phyloP scores from a whole-genome alignment of 148 eudicot species.

The Vaccinium macrocarpon region DNA sequence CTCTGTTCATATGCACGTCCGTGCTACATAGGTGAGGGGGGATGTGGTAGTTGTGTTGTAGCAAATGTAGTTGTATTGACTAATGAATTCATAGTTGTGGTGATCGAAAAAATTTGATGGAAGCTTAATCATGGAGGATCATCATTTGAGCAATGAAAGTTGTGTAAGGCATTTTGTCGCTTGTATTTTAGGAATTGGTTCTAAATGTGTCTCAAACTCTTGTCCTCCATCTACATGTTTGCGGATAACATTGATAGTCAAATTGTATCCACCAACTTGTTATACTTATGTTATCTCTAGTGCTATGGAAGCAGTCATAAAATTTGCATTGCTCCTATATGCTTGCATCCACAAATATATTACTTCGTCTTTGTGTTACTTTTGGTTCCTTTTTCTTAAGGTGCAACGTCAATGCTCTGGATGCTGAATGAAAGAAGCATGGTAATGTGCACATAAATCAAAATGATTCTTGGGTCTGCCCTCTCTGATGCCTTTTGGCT shows the following conservation, averaged over 20 bases:
- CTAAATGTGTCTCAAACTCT: neutral
- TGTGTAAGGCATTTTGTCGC: neutral
- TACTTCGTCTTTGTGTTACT: neutral
- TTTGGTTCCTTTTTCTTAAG: neutral
- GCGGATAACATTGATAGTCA: neutral
- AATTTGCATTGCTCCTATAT: neutral
- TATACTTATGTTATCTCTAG: neutral
- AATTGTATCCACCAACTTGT: neutral
- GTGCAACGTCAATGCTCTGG: no score
- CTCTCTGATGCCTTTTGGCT: no score
- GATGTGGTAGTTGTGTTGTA: no score
- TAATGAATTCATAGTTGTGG: no score
- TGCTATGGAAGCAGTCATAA: neutral
- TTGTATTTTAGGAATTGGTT: neutral
- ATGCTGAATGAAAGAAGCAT: no score
- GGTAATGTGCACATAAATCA: no score
- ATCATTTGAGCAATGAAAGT: neutral
- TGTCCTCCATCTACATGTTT: neutral
- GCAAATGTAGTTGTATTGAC: no score
- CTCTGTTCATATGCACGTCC: no score
- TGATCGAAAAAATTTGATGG: neutral
- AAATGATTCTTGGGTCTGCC: no score
- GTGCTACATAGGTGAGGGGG: no score
- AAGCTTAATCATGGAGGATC: neutral
- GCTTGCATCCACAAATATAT: neutral